phyloP scores from a whole-genome alignment of 805 yeast genomes.

The Hanseniaspora lindneri region DNA sequence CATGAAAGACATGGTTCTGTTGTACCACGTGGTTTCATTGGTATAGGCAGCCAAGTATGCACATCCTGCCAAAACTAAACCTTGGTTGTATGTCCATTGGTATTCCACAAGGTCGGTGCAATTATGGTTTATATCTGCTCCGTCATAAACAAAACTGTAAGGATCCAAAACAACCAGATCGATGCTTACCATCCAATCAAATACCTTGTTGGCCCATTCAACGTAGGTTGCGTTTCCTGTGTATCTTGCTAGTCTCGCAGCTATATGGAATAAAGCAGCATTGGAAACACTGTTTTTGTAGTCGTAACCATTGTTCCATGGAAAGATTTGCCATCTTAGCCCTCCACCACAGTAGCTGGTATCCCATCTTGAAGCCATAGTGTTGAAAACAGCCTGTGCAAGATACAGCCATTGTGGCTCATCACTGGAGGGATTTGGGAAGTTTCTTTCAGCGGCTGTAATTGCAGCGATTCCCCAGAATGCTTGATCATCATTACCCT shows the following conservation, averaged over 20 bases:
- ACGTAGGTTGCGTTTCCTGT: constrained; percentile 42
- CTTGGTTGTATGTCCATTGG: constrained; percentile 65
- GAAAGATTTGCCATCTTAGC: constrained; percentile 57
- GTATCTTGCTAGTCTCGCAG: constrained; percentile 50
- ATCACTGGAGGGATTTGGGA: constrained; percentile 37
- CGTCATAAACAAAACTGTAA: constrained; percentile 55
- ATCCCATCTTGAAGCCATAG: constrained; percentile 53
- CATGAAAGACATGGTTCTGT: constrained; percentile 36
- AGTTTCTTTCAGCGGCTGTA: constrained; percentile 50
- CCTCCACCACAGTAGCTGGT: constrained; percentile 46
- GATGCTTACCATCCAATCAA: constrained; percentile 46
- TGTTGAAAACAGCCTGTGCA: constrained; percentile 47
- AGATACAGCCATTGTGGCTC: constrained; percentile 43
- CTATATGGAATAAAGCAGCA: constrained; percentile 50
- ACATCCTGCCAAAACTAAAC: constrained; percentile 51
- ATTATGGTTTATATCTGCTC: constrained; percentile 37
- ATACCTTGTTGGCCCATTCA: constrained; percentile 42
- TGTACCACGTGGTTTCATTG: constrained; percentile 40
- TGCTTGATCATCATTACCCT: constrained; percentile 66
- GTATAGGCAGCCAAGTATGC: constrained; percentile 61
- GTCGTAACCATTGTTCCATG: constrained; percentile 48
- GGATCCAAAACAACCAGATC: constrained; percentile 38
- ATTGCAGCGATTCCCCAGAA: constrained; percentile 56
- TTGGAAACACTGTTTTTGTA: constrained; percentile 57
- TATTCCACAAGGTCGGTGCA: constrained; percentile 32